Conservation (phyloP, 768 basidiomycete genomes). For the Filobasidium floriforme region DNA sequence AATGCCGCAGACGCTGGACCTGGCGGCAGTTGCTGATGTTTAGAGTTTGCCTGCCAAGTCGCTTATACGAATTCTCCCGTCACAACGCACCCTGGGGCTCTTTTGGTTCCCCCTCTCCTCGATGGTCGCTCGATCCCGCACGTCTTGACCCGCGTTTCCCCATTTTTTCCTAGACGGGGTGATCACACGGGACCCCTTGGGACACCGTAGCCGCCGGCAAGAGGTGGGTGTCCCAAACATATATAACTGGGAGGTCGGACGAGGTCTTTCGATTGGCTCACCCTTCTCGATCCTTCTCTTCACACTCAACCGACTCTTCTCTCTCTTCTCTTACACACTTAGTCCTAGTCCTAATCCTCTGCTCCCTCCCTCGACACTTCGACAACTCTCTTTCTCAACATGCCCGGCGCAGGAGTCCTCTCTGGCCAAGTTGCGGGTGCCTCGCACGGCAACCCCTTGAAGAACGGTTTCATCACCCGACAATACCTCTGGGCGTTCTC, state of each 20-base stretch:
- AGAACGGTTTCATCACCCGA: conserved; percentile 37
- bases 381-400: conserved; percentile 16
- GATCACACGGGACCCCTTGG: not conserved
- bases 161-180: too few relatives aligned
- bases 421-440: conserved; percentile 23
- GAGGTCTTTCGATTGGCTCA: not conserved
- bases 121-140: too few relatives aligned
- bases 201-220: not conserved
- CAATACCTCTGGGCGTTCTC: conserved; percentile 45
- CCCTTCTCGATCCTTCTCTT: not conserved
- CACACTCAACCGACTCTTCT: conserved; percentile 4
- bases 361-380: conserved; percentile 6
- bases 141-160: too few relatives aligned
- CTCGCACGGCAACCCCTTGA: conserved; percentile 38
- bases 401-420: conserved; percentile 42
- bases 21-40: too few relatives aligned
- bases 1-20: too few relatives aligned
- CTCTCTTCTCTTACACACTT: not conserved
- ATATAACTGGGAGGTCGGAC: not conserved
- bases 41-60: too few relatives aligned
- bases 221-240: not conserved
- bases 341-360: not conserved
- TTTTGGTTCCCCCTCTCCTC: too few relatives aligned
- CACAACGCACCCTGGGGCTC: too few relatives aligned
- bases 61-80: too few relatives aligned